These are phyloP conservation scores for Acanthamoeba quina DNA, from an alignment of 208 protist species.

Conservation along the genomic window DNA sequence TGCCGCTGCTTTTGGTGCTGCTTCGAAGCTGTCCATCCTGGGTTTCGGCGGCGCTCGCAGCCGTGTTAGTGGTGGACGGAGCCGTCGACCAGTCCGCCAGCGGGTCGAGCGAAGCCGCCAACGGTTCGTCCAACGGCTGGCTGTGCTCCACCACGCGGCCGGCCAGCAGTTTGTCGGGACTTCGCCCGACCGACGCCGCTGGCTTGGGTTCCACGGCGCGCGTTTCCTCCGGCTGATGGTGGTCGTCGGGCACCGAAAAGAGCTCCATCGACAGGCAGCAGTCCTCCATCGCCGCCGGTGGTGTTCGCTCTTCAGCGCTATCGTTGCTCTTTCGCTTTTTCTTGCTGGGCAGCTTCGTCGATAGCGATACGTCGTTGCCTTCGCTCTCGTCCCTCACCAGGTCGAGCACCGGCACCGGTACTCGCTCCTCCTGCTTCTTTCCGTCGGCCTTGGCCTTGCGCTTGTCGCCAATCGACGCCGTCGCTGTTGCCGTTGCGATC, in stretches of 20 bases:
- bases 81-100: neutral
- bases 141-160: no score
- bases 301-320: neutral
- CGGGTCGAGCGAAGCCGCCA: neutral
- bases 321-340: neutral
- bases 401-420: neutral
- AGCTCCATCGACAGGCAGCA: conserved; percentile 3
- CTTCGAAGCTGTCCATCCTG: neutral
- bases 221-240: neutral
- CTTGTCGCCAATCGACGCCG: neutral
- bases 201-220: no score
- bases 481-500: neutral
- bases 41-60: neutral
- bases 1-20: neutral
- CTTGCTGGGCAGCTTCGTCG: neutral
- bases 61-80: neutral
- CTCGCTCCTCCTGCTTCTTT: no score
- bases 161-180: no score
- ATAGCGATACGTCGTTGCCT: no score
- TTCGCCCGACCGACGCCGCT: no score
- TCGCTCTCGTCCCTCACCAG: neutral
- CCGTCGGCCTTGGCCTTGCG: no score
- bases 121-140: neutral
- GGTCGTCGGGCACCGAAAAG: neutral
- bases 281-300: neutral